Base-by-base conservation (phyloP, 225 moss, liverwort and hornwort species). In the Sphagnum tenellum region DNA sequence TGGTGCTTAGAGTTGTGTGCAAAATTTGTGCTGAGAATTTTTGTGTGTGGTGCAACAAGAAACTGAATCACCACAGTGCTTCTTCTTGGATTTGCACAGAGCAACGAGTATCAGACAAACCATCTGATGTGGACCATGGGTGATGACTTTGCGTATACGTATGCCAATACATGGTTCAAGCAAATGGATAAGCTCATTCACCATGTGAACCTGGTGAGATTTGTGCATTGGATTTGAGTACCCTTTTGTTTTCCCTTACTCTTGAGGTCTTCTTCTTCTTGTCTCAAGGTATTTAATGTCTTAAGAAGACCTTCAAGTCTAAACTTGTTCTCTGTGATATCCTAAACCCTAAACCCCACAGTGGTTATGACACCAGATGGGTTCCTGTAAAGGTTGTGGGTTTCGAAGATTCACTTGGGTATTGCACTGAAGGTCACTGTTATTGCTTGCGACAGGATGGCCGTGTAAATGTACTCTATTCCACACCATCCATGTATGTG, bases 91-190 rank as follows among this genome's bases (percentile, higher is more conserved):
- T 57, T 10, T 4, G 50, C 50, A 61, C 76, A 91, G 88, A 83
- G 88, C 75, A 75, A 76, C 48, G 73, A 87, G 52, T 77, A 86
- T 69, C 79, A 86, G 57, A 93, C 93, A 68, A 87, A 84, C 62
- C 89, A 98, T 72, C 73, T 90, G 63, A 86, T 98, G 90, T 98
- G 90, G 90, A 70, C 98, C 29, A 98, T 98, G 98, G 98, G 98
- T 64, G 93, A 79, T 47, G 98, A 98, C 76, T 93, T 98, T 69
- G 69, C 89, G 3, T 98, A 90, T 69, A 93, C 93, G 72, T 85
- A 93, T 74, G 93, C 98, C 56, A 86, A 93, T 63, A 98, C 98
- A 29, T 98, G 98, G 98, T 98, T 65, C 72, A 86, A 90, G 78
- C 93, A 98, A 75, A 78, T 98, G 64, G 98, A 98, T 77, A 98